Base-by-base conservation (phyloP, 106 monocot species). In the Phalaenopsis aphrodite region DNA sequence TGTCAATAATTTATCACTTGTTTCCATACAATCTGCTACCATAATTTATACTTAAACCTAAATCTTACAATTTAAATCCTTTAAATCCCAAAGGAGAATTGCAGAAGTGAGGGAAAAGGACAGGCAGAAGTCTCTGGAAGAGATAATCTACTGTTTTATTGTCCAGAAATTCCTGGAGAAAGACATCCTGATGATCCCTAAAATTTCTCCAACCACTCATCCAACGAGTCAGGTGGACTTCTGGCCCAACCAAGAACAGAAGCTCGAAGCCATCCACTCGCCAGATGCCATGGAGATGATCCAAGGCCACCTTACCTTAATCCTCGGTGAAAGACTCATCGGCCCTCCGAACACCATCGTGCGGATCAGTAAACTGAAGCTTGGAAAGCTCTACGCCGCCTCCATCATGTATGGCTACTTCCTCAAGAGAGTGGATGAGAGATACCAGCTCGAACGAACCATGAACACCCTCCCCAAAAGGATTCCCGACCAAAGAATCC, bases 371-470 rank as follows among this genome's bases (percentile, higher is more conserved):
- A 97, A 94, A 78, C 78, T 97, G 52, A 97, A 94, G 82, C 87
- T 97, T 8, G 97, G 97, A 3, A 97, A 97, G 80, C 90, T 97
- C n/a, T 97, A 97, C 78, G 97, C 97, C 8, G 97, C 97, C 42
- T 97, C 97, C 11, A 92, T 97, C 76, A 97, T 97, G 97, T 97
- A 97, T 46, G 97, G 97, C 15, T 97, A 97, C 79, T 97, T 97
- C 82, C 94, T 97, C 66, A 94, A 92, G 82, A 81, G 97, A 83
- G 97, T 94, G 5, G 97, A 97, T 64, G 83, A 94, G 71, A 82
- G 97, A 38, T 97, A 82, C 83, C 97, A 97, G 72, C 94, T 97
- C 5, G 97, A 97, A 82, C 84, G 88, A 81, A 85, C 65, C 39
- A 92, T 97, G 94, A 90, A 97, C 1, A 94, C 89, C 14, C 84